Percentiles rank a stretch among this genome's conserved stretches.
Evolutionary conservation across 2,329 filamentous ascomycete genomes (phyloP).

Genomic region (Sporothrix inflata): DNA sequence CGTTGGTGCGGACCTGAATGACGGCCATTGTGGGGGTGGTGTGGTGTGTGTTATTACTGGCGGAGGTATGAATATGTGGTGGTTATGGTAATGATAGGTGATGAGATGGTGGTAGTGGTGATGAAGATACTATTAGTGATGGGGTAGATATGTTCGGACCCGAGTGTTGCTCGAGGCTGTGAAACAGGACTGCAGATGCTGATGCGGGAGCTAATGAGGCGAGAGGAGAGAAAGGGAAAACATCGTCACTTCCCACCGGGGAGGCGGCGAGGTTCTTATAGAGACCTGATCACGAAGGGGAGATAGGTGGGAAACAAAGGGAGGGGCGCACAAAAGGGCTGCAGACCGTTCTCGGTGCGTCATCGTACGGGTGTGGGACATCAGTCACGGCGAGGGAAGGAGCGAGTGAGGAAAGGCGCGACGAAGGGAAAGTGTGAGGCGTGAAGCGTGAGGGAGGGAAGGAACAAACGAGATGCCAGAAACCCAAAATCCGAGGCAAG

Average conservation of each 20-base stretch:
- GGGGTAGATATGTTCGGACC: background rate
- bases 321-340: background rate
- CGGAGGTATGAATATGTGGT: background rate
- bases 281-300: background rate
- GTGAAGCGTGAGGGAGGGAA: background rate
- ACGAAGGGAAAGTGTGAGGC: background rate
- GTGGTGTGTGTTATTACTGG: background rate
- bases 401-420: background rate
- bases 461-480: background rate
- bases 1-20: conserved; percentile 46
- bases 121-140: background rate
- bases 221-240: background rate
- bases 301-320: background rate
- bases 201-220: background rate
- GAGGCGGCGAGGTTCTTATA: conserved; percentile 14
- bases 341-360: background rate
- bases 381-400: conserved; percentile 11
- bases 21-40: conserved; percentile 39
- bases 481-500: conserved; percentile 7
- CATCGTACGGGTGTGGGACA: background rate
- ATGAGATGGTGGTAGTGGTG: background rate
- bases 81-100: background rate
- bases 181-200: background rate
- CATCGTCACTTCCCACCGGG: background rate
- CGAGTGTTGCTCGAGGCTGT: background rate